These are phyloP conservation scores for Juglanconis oblonga DNA, from an alignment of 2,329 filamentous ascomycete species.

Conservation along the genomic window DNA sequence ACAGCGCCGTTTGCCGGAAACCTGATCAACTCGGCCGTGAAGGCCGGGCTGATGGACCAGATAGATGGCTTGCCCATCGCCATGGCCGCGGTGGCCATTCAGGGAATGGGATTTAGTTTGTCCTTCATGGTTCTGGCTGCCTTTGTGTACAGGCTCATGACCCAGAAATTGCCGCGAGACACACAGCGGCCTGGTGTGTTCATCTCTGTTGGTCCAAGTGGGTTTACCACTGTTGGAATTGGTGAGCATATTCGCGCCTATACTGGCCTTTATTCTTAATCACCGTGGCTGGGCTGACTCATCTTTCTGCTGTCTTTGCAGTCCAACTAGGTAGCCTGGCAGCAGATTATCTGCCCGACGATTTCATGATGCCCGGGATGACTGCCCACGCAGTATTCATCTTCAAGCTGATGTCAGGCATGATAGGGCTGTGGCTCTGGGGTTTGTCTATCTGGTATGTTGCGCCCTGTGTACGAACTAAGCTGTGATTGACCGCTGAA, in stretches of 20 bases:
- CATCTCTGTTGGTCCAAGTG: slow-evolving; percentile 75
- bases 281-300: background rate
- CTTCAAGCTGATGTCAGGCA: slow-evolving; percentile 49
- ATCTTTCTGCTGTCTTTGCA: slow-evolving; percentile 9
- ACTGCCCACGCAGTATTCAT: slow-evolving; percentile 40
- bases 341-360: slow-evolving; percentile 38
- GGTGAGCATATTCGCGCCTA: slow-evolving; percentile 24
- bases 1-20: slow-evolving; percentile 70
- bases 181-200: slow-evolving; percentile 80
- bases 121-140: slow-evolving; percentile 78
- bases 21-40: slow-evolving; percentile 41
- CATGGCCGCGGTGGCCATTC: slow-evolving; percentile 46
- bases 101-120: slow-evolving; percentile 55
- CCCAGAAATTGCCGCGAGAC: slow-evolving; percentile 77
- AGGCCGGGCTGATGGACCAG: slow-evolving; percentile 22
- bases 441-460: slow-evolving; percentile 67
- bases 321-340: slow-evolving; percentile 45
- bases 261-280: background rate
- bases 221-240: slow-evolving; percentile 50
- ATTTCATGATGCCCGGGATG: slow-evolving; percentile 34
- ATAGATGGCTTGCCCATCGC: slow-evolving; percentile 46
- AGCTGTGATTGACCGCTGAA: background rate
- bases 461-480: background rate
- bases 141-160: slow-evolving; percentile 85
- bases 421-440: slow-evolving; percentile 77